phyloP scores from a whole-genome alignment of 2,329 filamentous ascomycete species.

The Xylaria sp. region DNA sequence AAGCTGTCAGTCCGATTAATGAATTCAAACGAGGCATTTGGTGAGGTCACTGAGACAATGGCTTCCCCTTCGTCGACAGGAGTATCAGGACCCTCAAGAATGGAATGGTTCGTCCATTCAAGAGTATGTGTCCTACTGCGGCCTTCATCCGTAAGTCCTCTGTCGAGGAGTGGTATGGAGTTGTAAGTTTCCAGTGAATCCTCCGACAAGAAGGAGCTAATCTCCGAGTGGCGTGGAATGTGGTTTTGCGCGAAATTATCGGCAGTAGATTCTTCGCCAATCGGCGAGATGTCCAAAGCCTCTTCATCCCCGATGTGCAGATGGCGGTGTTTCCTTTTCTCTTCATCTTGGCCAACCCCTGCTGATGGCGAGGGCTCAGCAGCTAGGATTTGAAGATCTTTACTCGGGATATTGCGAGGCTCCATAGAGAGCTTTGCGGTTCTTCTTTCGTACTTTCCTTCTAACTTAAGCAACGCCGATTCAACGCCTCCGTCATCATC shows the following conservation, averaged over 20 bases:
- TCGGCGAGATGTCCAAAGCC: conserved; percentile 47
- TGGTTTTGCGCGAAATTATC: conserved; percentile 39
- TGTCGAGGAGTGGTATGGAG: conserved; percentile 79
- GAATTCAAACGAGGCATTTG: conserved; percentile 63
- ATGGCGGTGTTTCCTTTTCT: conserved; percentile 59
- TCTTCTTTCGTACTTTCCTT: conserved; percentile 80
- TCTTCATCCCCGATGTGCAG: conserved; percentile 58
- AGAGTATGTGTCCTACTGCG: conserved; percentile 54
- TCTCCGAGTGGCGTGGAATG: conserved; percentile 49
- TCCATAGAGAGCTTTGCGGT: conserved; percentile 55
- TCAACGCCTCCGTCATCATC: conserved; percentile 88
- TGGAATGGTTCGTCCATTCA: conserved; percentile 66
- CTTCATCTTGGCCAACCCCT: conserved; percentile 50
- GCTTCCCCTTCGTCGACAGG: conserved; percentile 46
- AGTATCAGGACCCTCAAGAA: conserved; percentile 61
- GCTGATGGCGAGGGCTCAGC: conserved; percentile 36
- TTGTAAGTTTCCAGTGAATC: conserved; percentile 79
- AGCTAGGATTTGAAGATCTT: conserved; percentile 40
- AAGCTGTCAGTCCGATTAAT: conserved; percentile 65
- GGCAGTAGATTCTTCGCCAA: conserved; percentile 41
- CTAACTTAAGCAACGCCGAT: conserved; percentile 89
- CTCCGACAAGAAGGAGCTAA: conserved; percentile 63
- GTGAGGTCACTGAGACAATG: conserved; percentile 47
- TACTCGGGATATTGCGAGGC: conserved; percentile 43
- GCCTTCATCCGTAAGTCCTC: conserved; percentile 66